Base-by-base conservation (phyloP, 2,329 filamentous ascomycete genomes). In the Acrodontium crateriforme region DNA sequence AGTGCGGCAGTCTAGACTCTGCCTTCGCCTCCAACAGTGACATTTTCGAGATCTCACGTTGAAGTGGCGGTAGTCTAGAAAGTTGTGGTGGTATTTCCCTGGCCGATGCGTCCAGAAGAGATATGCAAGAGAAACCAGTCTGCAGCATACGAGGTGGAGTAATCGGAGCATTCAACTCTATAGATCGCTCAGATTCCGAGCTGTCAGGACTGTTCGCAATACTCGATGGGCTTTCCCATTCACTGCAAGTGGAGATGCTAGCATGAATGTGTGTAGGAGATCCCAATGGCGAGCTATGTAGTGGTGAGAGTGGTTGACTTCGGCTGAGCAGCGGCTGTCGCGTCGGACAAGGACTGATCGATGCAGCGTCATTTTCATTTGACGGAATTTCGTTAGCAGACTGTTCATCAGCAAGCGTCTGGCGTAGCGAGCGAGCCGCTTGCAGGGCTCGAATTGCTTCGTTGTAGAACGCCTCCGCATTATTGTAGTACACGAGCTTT, bases 401-500 rank as follows among this genome's bases (percentile, higher is more conserved):
- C 13, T 10, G 16, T 11, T 15, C 10, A 17, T 18, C 23, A 15
- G 22, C 24, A 12, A 16, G 18, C 25, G 24, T 21, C 6, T 27
- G 25, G 28, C 32, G 38, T 9, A 37, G 11, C 11, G 24, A 25
- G 18, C 30, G 33, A 19, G 37, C 37, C 17, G 50, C n/a, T 27
- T 38, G 38, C 14, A 50, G 32, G 5, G 43, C 31, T 5, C 38
- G 19, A 7, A 50, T 18, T 11, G 48, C 47, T 14, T 41, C 37
- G 5, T 34, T 20, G 35, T 61, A 64, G 22, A 44, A 50, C 21
- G 56, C 46, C 37, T 56, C 47, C 0, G 63, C 59, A 14, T 49
- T 38, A 9, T 50, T 41, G 22, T 65, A 49, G 9, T 56, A 42
- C 1, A 52, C 45, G 5, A 64, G 17, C 38, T 63, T 66, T 20